Percentiles rank a stretch among this genome's conserved stretches.
Evolutionary conservation across 2,329 filamentous ascomycete species (phyloP).

Genomic region (Aphanocladium album): DNA sequence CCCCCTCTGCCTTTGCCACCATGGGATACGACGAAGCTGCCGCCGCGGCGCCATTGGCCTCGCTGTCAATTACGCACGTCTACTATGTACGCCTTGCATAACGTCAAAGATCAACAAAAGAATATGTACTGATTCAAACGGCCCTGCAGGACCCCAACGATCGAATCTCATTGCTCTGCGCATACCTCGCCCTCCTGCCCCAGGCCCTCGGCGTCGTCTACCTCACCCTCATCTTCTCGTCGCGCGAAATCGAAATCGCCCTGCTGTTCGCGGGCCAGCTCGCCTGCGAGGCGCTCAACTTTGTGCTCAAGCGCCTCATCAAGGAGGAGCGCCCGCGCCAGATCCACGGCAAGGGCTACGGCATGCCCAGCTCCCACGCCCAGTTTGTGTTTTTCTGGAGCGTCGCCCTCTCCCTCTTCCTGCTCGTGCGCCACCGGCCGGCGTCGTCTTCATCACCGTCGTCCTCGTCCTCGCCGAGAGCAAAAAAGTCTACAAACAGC

Average conservation of each 20-base stretch:
- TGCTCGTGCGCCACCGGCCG: slow-evolving; percentile 73
- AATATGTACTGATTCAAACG: not conserved
- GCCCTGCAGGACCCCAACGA: slow-evolving; percentile 71
- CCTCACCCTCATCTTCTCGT: slow-evolving; percentile 82
- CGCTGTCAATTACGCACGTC: slow-evolving; percentile 90
- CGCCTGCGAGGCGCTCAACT: slow-evolving; percentile 87
- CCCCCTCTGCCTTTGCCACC: not conserved
- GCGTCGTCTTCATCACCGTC: no score
- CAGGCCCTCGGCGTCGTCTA: slow-evolving; percentile 90
- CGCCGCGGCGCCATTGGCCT: slow-evolving; percentile 60
- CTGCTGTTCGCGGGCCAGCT: slow-evolving; percentile 92
- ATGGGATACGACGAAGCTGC: slow-evolving; percentile 9
- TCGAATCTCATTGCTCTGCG: slow-evolving; percentile 77
- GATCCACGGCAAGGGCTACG: slow-evolving; percentile 89
- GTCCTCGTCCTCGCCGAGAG: not conserved
- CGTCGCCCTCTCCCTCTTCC: slow-evolving; percentile 75
- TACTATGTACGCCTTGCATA: slow-evolving; percentile 66
- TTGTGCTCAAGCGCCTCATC: slow-evolving; percentile 80
- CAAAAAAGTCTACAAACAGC: slow-evolving; percentile 24
- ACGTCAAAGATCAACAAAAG: no score
- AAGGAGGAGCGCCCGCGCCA: slow-evolving; percentile 84
- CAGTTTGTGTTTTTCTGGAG: slow-evolving; percentile 95
- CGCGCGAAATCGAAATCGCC: slow-evolving; percentile 81
- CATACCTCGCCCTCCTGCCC: slow-evolving; percentile 89
- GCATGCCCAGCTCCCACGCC: slow-evolving; percentile 91